These are phyloP conservation scores for Cyberlindnera veronae DNA, from an alignment of 805 yeast genomes.

Conservation along the genomic window DNA sequence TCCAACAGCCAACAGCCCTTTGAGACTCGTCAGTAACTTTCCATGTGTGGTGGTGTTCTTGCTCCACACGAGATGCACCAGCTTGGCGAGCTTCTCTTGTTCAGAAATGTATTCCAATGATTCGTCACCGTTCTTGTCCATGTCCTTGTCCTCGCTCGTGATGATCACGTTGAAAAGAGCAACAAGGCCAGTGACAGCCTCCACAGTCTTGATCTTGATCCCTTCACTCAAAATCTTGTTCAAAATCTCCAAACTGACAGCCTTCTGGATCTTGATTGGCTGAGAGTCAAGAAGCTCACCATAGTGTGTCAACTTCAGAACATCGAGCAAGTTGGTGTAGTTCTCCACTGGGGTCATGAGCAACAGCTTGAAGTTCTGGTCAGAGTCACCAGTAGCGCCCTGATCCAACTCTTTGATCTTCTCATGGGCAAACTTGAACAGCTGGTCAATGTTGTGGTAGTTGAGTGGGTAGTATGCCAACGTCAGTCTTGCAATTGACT, in stretches of 20 bases:
- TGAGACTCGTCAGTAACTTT: slow-evolving; percentile 42
- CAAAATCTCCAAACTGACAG: slow-evolving; percentile 59
- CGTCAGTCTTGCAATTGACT: slow-evolving; percentile 61
- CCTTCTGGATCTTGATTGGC: slow-evolving; percentile 47
- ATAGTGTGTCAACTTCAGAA: slow-evolving; percentile 45
- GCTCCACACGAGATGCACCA: slow-evolving; percentile 60
- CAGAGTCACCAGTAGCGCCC: slow-evolving; percentile 26
- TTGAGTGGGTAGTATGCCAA: slow-evolving; percentile 64
- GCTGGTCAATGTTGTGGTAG: slow-evolving; percentile 53
- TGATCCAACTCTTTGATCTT: slow-evolving; percentile 34
- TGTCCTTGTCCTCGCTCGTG: slow-evolving; percentile 28
- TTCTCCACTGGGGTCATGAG: slow-evolving; percentile 47
- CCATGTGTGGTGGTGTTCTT: slow-evolving; percentile 43
- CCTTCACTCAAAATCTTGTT: slow-evolving; percentile 46
- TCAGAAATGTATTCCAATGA: slow-evolving; percentile 37
- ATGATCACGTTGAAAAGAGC: slow-evolving; percentile 56
- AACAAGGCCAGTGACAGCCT: slow-evolving; percentile 56
- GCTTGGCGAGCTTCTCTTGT: slow-evolving; percentile 64
- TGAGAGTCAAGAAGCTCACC: slow-evolving; percentile 53
- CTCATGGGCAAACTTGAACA: slow-evolving; percentile 52
- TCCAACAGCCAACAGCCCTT: slow-evolving; percentile 51
- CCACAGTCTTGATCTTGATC: slow-evolving; percentile 36
- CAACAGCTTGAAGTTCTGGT: slow-evolving; percentile 42
- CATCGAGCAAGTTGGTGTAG: slow-evolving; percentile 30
- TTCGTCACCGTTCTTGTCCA: slow-evolving; percentile 25